Evolutionary conservation across 176 grass and related monocot species (phyloP), one percentile per base, ranked within the genome.

Genomic region (Zea mays): DNA sequence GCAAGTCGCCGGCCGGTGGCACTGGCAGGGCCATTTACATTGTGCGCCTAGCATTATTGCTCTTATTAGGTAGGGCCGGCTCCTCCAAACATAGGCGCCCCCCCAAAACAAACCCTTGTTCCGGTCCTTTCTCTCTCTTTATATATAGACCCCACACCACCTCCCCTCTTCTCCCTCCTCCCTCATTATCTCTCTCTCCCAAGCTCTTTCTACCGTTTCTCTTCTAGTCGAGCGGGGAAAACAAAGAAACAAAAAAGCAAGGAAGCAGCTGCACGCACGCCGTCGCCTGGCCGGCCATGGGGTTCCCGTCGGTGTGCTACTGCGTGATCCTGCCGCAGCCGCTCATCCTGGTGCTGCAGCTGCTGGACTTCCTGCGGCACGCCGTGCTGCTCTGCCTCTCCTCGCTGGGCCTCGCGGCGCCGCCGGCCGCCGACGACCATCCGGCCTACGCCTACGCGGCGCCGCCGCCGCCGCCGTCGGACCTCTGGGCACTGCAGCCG

Each of bases 251-350:
- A 19, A 0, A 2, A 13, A 7, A 2, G 7, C 1, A 47, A 70
- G n/a, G 5, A 45, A 27, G 40, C 7, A 46, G 63, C 15, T 6
- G 57, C 57, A 56, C 52, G 52, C 17, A 2, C 15, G 10, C 8
- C 19, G n/a, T 33, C 38, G 10, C 40, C 27, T 43, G 3, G 27
- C 8, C 37, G 11, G 52, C 52, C 71, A 97, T 97, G 93, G 93
- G 93, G 14, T 97, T 97, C 74, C 90, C 93, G 55, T 88, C 79
- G 61, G 73, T 97, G 37, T 89, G 81, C 84, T 93, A 85, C 59
- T 85, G 83, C 79, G 83, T 91, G 36, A 91, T 97, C 86, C 85
- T 93, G 1, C 90, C 93, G 35, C 89, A 91, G 81, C 93, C 93
- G 70, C 83, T 97, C 21, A 55, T 97, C 45, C 86, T 89, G 2